phyloP scores from a whole-genome alignment of 495 filamentous ascomycete genomes.

The Hypoxylon cercidicola region DNA sequence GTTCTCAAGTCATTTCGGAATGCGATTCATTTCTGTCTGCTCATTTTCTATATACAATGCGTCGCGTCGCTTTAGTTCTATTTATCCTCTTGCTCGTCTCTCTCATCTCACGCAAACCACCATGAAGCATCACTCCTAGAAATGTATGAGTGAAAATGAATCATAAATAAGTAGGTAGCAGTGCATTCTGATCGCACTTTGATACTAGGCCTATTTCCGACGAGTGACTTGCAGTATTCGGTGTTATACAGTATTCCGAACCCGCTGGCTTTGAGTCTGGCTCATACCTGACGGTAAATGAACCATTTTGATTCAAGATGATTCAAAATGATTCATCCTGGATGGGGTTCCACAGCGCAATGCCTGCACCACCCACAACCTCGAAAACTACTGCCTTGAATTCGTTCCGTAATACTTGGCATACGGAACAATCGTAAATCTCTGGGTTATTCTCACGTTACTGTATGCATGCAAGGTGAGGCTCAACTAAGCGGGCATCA shows the following conservation, averaged over 20 bases:
- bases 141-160: constrained; percentile 36
- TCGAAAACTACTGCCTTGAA: too few species aligned
- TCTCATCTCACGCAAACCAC: neutral
- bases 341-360: too few species aligned
- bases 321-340: neutral
- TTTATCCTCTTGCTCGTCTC: constrained; percentile 8
- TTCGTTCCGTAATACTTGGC: too few species aligned
- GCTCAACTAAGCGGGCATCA: too few species aligned
- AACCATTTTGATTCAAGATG: constrained; percentile 47
- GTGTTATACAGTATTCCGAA: neutral
- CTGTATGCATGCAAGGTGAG: too few species aligned
- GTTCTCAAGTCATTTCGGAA: constrained; percentile 4
- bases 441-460: too few species aligned
- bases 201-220: neutral
- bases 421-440: too few species aligned
- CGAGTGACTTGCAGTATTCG: neutral
- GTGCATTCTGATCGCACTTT: too few species aligned
- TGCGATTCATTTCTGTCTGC: constrained; percentile 11
- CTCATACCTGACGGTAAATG: constrained; percentile 25
- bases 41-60: constrained; percentile 16
- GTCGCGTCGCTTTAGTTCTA: constrained; percentile 4
- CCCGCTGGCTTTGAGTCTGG: constrained; percentile 15
- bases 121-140: constrained; percentile 15
- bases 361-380: too few species aligned
- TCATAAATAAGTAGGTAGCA: constrained; percentile 13